Evolutionary conservation across 768 basidiomycete genomes (phyloP), one percentile per base, ranked within the genome.

Genomic region (Sarcodon sp.): DNA sequence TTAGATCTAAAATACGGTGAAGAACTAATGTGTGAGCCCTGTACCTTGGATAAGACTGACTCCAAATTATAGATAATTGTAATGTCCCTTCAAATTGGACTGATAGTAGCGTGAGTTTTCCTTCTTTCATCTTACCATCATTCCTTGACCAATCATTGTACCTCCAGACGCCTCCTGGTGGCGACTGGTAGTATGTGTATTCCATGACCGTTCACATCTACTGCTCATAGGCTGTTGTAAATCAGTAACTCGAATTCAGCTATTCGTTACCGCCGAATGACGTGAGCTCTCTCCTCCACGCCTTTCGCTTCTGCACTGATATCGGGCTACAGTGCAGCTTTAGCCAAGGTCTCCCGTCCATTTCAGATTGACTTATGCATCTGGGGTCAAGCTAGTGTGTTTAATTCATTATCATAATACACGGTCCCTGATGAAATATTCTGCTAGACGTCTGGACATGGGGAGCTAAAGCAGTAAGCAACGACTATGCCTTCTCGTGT

Each of bases 171-270:
- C 69, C 67, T 38, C 67, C 59, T 16, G 61, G 57, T 12, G 66
- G 62, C 31, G 67, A 75, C 51, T 75, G 70, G 68, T 75, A 75
- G 72, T 74, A 57, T 50, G 71, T 67, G n/a, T 21, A 34, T 2
- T 10, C 43, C 44, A 11, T 43, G 15, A 16, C 32, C 44, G 33
- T 27, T 7, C n/a, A 46, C 3, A 45, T 11, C 13, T 8, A 33
- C 46, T 15, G 16, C 34, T 46, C 44, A 54, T 16, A 44, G 13
- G 16, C 21, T 15, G 18, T 27, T 27, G 21, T 27, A 27, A 27
- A 27, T 18, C 45, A 76, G 72, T 59, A 70, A 76, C 53, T 79
- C 76, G 4, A 77, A 77, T 48, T 72, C 73, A n/a, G 75, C 71
- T 16, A 68, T 76, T 49, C 69, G 76, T 16, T 79, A 75, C 58